A percentile compares a stretch with the other conserved stretches of the same genome.
Conservation (phyloP, 345 rosid genomes). For the Balakata baccata region DNA sequence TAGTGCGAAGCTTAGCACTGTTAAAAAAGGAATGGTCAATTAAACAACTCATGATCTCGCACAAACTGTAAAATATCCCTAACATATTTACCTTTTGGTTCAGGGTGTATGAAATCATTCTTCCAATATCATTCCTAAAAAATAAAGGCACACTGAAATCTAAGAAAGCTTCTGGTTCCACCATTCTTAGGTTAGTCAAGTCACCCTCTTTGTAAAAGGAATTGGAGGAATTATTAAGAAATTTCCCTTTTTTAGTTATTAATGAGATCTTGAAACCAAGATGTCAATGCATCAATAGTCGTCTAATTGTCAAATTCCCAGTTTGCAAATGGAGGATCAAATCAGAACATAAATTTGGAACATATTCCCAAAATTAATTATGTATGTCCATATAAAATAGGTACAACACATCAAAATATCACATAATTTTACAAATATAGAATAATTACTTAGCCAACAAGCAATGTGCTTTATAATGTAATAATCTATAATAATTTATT, state of each 20-base stretch:
- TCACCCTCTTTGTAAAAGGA: neutral
- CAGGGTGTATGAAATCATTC: neutral
- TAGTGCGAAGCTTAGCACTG: constrained; percentile 92
- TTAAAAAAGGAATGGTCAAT: constrained; percentile 16
- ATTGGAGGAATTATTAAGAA: neutral
- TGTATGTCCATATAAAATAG: too few species aligned
- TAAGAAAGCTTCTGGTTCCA: constrained; percentile 1
- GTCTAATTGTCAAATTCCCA: too few species aligned
- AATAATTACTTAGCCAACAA: too few species aligned
- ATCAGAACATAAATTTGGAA: too few species aligned
- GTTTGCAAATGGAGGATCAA: too few species aligned
- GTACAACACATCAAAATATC: too few species aligned
- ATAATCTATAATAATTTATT: too few species aligned
- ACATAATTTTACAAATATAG: too few species aligned
- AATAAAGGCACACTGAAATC: neutral
- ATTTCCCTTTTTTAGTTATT: neutral
- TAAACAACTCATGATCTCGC: neutral
- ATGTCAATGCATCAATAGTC: too few species aligned
- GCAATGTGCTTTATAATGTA: too few species aligned
- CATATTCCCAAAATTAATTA: too few species aligned
- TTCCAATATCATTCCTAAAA: neutral
- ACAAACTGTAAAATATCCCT: neutral
- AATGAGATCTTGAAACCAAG: neutral
- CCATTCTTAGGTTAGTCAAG: neutral
- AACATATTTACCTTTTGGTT: neutral